These are phyloP conservation scores for Pyrus bretschneideri DNA, from an alignment of 306 rosid genomes.

Conservation along the genomic window DNA sequence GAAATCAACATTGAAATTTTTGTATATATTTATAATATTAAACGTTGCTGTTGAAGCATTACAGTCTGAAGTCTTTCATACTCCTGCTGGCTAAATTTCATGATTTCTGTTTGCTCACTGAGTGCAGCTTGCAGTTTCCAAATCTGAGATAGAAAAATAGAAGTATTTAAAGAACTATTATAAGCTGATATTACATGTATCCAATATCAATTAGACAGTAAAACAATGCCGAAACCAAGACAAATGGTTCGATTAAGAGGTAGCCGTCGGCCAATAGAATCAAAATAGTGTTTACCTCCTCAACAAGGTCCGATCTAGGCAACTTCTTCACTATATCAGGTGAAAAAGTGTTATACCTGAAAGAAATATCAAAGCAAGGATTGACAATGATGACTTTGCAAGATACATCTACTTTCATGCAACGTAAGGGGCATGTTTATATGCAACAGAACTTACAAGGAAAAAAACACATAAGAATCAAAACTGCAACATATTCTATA, in stretches of 20 bases:
- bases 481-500: neutral
- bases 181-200: neutral
- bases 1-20: neutral
- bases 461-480: neutral
- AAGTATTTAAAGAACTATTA: neutral
- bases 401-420: neutral
- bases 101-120: conserved; percentile 78
- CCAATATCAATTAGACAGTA: neutral
- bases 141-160: conserved; percentile 39
- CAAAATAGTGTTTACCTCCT: conserved; percentile 50
- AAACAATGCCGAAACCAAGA: neutral
- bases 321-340: conserved; percentile 80
- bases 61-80: conserved; percentile 79
- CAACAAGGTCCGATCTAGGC: conserved; percentile 83
- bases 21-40: neutral
- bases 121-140: conserved; percentile 92
- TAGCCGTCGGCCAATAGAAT: neutral
- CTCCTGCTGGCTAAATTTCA: conserved; percentile 68
- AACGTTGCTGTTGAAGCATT: conserved; percentile 12
- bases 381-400: conserved; percentile 1
- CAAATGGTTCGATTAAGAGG: neutral
- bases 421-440: neutral
- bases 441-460: neutral
- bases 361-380: conserved; percentile 12
- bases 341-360: conserved; percentile 81